Percentiles rank a stretch among this genome's conserved stretches.
phyloP scores from a whole-genome alignment of 331 rosid species.

The Cydonia oblonga region DNA sequence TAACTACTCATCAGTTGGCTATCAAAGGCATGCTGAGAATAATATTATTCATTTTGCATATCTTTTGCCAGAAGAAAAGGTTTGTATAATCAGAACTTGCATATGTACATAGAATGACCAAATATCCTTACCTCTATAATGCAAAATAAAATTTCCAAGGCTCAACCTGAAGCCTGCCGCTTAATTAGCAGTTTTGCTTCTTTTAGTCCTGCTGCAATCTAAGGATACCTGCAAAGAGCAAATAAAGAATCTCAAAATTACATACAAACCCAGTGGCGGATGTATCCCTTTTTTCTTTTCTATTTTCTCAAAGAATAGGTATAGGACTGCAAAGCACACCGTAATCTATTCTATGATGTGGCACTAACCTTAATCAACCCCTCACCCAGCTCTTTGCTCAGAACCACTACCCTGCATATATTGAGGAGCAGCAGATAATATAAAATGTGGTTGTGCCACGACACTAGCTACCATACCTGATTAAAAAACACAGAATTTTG shows the following conservation, averaged over 20 bases:
- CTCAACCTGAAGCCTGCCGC: slow-evolving; percentile 91
- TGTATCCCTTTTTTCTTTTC: neutral
- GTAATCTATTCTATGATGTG: neutral
- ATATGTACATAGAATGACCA: neutral
- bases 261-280: neutral
- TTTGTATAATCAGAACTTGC: neutral
- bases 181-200: slow-evolving; percentile 95
- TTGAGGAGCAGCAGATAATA: slow-evolving; percentile 56
- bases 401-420: slow-evolving; percentile 72
- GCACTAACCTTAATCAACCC: slow-evolving; percentile 58
- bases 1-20: neutral
- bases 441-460: slow-evolving; percentile 76
- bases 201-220: slow-evolving; percentile 98
- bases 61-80: neutral
- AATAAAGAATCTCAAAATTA: neutral
- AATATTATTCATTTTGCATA: neutral
- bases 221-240: slow-evolving; percentile 49
- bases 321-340: neutral
- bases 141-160: slow-evolving; percentile 95
- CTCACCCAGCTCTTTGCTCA: slow-evolving; percentile 81
- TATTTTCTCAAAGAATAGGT: neutral
- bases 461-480: slow-evolving; percentile 72
- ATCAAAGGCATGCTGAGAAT: neutral
- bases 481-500: neutral
- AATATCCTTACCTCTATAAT: slow-evolving; percentile 69